Percentiles rank a stretch among this genome's conserved stretches.
Evolutionary conservation across 75 land plant genomes (phyloP).

Genomic region (Picea glauca): DNA sequence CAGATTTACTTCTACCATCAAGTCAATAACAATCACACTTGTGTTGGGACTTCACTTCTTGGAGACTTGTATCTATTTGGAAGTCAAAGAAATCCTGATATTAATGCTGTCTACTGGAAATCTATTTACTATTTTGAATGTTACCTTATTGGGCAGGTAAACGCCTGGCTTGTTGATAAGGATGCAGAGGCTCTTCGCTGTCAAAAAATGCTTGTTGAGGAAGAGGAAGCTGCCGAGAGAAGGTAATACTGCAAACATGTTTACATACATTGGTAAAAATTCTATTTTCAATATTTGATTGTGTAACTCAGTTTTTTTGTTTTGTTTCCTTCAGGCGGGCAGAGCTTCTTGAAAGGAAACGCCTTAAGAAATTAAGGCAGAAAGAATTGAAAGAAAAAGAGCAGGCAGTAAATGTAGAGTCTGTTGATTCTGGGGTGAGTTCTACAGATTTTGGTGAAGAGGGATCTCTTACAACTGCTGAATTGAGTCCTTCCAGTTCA

Average conservation of each 20-base stretch:
- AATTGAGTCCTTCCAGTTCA: slow-evolving; percentile 11
- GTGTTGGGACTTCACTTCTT: not conserved
- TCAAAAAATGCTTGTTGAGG: slow-evolving; percentile 81
- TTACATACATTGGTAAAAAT: not conserved
- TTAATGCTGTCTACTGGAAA: not conserved
- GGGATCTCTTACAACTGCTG: slow-evolving; percentile 3
- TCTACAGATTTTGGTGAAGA: not conserved
- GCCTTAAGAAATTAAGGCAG: slow-evolving; percentile 57
- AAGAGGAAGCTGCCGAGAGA: slow-evolving; percentile 88
- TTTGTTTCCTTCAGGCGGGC: slow-evolving; percentile 34
- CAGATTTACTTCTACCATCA: not conserved
- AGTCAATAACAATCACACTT: not conserved
- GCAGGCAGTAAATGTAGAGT: slow-evolving; percentile 8
- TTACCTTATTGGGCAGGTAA: slow-evolving; percentile 35
- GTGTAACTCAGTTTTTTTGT: not conserved
- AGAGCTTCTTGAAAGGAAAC: slow-evolving; percentile 47
- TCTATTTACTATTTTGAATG: not conserved
- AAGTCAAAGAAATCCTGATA: not conserved
- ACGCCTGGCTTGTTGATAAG: slow-evolving; percentile 86
- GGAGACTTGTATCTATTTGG: not conserved
- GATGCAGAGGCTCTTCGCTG: slow-evolving; percentile 83
- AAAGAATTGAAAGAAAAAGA: slow-evolving; percentile 52
- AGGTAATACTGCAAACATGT: slow-evolving; percentile 35
- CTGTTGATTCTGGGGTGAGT: not conserved
- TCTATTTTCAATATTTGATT: not conserved